Base-by-base conservation (phyloP, 2,329 filamentous ascomycete species). In the Colletotrichum noveboracense region DNA sequence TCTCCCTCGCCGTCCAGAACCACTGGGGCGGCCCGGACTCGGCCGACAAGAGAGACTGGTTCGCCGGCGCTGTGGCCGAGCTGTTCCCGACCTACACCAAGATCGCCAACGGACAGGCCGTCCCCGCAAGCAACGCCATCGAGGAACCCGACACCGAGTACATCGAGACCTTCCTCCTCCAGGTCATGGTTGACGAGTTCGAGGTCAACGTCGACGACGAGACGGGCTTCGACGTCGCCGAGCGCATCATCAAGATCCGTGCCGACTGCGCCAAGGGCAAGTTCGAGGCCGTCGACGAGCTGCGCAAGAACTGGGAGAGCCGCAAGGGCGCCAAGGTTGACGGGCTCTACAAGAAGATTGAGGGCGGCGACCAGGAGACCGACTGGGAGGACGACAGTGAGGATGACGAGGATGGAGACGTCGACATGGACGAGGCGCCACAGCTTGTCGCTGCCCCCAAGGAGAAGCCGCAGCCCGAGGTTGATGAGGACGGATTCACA, bases 181-280 rank as follows among this genome's bases (percentile, higher is more conserved):
- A 98, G 81, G 93, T 98, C 76, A 97, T 98, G 94, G 91, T 94
- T 77, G 97, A 98, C 86, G 97, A 99, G 85, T 99, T 98, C 81
- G 96, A 98, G 81, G 94, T 97, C 71, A 93, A 95, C 72, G 91
- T 98, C 32, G 97, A 98, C 81, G 97, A 99, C 84, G 96, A 96
- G 80, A 96, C 93, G 64, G 94, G 93, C 38, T 92, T 90, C 69
- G 91, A 93, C 71, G 91, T 98, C 8, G 96, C 96, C 12, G 87
- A 88, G 74, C 89, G 93, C 79, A 94, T 98, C 74, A 86, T 97
- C 83, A 88, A 89, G 68, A 86, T 96, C 77, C 89, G 92, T 80
- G 87, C 88, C 74, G 90, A 94, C 81, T 92, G 93, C 80, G 87
- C 88, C 74, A 89, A 90, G 77, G 94, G 94, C 18, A 89, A 93